These are phyloP conservation scores for Hemerocallis citrina DNA, from an alignment of 106 monocot genomes.

Conservation along the genomic window DNA sequence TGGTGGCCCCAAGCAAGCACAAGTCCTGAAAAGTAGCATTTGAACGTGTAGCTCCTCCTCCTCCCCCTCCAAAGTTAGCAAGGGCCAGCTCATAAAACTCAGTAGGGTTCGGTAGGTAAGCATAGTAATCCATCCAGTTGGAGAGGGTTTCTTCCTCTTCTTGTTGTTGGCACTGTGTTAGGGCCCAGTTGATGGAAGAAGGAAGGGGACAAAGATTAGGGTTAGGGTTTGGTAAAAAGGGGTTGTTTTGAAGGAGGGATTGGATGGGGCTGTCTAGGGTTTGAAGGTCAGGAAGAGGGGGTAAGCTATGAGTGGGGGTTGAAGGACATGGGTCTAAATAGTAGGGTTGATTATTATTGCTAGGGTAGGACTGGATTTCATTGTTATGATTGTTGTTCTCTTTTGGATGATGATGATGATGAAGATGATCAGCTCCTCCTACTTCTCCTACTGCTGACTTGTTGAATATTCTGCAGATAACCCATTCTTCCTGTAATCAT, in stretches of 20 bases:
- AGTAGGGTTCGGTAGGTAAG: not conserved
- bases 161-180: not conserved
- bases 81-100: slow-evolving; percentile 6
- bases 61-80: not conserved
- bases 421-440: no score
- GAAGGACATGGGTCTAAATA: slow-evolving; percentile 18
- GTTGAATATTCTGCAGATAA: slow-evolving; percentile 96
- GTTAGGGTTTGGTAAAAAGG: slow-evolving; percentile 8
- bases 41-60: not conserved
- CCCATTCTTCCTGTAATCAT: slow-evolving; percentile 90
- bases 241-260: slow-evolving; percentile 15
- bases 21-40: not conserved
- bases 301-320: slow-evolving; percentile 11
- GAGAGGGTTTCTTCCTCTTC: slow-evolving; percentile 13
- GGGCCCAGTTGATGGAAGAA: not conserved
- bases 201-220: not conserved
- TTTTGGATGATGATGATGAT: no score
- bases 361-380: slow-evolving; percentile 32
- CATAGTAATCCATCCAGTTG: slow-evolving; percentile 11
- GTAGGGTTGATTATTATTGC: slow-evolving; percentile 5
- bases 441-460: slow-evolving; percentile 47
- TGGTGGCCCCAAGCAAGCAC: no score
- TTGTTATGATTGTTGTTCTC: slow-evolving; percentile 36
- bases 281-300: slow-evolving; percentile 21
- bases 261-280: slow-evolving; percentile 38